Evolutionary conservation across 768 basidiomycete species (phyloP).

Genomic region (Boletus patriciae): DNA sequence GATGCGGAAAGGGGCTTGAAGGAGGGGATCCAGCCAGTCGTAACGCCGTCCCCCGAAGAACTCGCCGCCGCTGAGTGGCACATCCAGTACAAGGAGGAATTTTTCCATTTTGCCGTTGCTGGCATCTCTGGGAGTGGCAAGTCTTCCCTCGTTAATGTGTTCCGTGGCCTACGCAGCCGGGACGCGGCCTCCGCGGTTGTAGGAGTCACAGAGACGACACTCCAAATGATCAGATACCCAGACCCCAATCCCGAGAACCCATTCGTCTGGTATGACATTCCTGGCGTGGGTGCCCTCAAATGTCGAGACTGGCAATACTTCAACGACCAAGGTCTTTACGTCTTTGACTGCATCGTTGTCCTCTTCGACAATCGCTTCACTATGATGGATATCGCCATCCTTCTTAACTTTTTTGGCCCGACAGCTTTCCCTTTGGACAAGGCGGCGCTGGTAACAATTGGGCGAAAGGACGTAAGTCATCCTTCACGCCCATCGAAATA

Average conservation of each 20-base stretch:
- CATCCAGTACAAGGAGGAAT: slow-evolving; percentile 25
- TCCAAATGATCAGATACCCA: slow-evolving; percentile 24
- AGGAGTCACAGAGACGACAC: slow-evolving; percentile 34
- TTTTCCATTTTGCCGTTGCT: slow-evolving; percentile 35
- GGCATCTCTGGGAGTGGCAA: slow-evolving; percentile 38
- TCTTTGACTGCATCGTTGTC: slow-evolving; percentile 38
- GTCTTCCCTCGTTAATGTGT: slow-evolving; percentile 37
- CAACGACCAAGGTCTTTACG: slow-evolving; percentile 36
- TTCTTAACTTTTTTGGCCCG: slow-evolving; percentile 78
- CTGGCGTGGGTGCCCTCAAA: slow-evolving; percentile 36
- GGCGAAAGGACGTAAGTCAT: slow-evolving; percentile 95
- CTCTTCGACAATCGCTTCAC: slow-evolving; percentile 37
- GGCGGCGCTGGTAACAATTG: slow-evolving; percentile 99
- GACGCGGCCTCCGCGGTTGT: slow-evolving; percentile 27
- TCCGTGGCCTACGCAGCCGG: slow-evolving; percentile 30
- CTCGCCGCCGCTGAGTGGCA: slow-evolving; percentile 13
- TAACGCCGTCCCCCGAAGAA: slow-evolving; percentile 24
- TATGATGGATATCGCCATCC: slow-evolving; percentile 34
- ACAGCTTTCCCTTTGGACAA: slow-evolving; percentile 98
- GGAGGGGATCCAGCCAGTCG: slow-evolving; percentile 29
- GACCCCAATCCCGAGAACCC: slow-evolving; percentile 21
- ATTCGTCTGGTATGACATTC: slow-evolving; percentile 38
- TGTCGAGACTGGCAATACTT: slow-evolving; percentile 39
- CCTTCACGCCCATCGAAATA: neutral
- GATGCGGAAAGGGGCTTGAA: slow-evolving; percentile 22